phyloP scores from a whole-genome alignment of 148 eudicot species.

The Rheum nobile region DNA sequence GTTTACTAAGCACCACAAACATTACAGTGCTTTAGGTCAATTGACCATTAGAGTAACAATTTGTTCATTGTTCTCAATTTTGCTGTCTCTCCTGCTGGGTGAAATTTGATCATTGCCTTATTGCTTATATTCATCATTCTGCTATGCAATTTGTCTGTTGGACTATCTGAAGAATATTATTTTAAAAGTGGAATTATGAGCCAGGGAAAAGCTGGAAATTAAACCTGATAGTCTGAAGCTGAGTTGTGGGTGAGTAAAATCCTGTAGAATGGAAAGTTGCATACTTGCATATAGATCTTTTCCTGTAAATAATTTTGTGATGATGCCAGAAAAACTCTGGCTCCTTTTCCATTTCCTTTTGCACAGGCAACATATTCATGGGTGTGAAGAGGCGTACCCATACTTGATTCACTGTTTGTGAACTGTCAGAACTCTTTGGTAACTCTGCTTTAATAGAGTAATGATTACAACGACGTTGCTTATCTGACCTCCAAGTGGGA shows the following conservation, averaged over 20 bases:
- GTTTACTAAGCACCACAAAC: neutral
- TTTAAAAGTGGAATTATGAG: slow-evolving; percentile 8
- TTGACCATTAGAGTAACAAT: neutral
- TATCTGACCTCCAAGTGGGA: neutral
- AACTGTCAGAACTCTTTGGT: slow-evolving; percentile 17
- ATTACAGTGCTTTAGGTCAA: neutral
- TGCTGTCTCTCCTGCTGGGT: neutral
- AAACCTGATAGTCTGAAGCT: slow-evolving; percentile 20
- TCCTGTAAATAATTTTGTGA: neutral
- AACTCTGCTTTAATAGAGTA: neutral
- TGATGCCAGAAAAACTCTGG: slow-evolving; percentile 5
- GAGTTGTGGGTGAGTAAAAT: slow-evolving; percentile 18
- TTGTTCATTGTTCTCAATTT: neutral
- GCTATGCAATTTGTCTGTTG: neutral
- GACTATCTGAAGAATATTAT: slow-evolving; percentile 12
- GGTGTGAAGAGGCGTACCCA: slow-evolving; percentile 15
- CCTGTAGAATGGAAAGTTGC: slow-evolving; percentile 9
- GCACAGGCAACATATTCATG: slow-evolving; percentile 5
- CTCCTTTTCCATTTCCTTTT: neutral
- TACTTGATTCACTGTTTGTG: slow-evolving; percentile 21
- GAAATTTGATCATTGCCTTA: neutral
- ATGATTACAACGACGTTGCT: neutral
- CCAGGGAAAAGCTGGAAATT: slow-evolving; percentile 18
- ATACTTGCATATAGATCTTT: neutral
- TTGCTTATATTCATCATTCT: slow-evolving; percentile 1